These are phyloP conservation scores for Silene vulgaris DNA, from an alignment of 179 eudicot species.

Conservation along the genomic window DNA sequence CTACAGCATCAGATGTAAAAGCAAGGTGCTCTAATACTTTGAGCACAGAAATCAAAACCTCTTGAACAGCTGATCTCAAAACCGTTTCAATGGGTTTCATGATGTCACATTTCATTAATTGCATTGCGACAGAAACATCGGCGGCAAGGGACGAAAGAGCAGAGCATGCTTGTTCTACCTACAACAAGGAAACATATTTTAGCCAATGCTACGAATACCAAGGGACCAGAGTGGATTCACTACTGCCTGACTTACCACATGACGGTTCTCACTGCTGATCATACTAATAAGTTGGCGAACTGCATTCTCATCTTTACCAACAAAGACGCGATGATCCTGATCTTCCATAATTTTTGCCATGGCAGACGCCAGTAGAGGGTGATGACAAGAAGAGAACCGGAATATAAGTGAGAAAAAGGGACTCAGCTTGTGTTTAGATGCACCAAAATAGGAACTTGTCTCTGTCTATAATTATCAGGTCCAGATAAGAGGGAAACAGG, in stretches of 20 bases:
- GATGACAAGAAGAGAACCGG: slow-evolving; percentile 97
- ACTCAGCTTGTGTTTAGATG: slow-evolving; percentile 84
- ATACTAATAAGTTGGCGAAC: slow-evolving; percentile 96
- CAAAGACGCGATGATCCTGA: slow-evolving; percentile 66
- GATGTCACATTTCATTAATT: slow-evolving; percentile 84
- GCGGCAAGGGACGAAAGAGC: slow-evolving; percentile 93
- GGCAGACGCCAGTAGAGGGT: slow-evolving; percentile 92
- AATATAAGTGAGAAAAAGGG: slow-evolving; percentile 96
- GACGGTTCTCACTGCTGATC: slow-evolving; percentile 94
- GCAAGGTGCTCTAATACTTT: slow-evolving; percentile 84
- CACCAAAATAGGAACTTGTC: slow-evolving; percentile 86
- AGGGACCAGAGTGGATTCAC: neutral
- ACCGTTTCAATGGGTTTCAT: slow-evolving; percentile 89
- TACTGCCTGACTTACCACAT: slow-evolving; percentile 64
- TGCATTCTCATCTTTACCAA: slow-evolving; percentile 98
- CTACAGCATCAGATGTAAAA: slow-evolving; percentile 78
- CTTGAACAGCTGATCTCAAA: slow-evolving; percentile 56
- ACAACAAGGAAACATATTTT: slow-evolving; percentile 24
- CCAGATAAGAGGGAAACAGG: slow-evolving; percentile 23
- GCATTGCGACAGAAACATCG: slow-evolving; percentile 74
- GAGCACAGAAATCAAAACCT: slow-evolving; percentile 74
- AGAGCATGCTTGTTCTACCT: slow-evolving; percentile 98
- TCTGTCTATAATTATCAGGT: slow-evolving; percentile 58
- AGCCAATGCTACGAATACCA: slow-evolving; percentile 17
- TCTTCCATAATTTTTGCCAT: slow-evolving; percentile 97